These are phyloP conservation scores for Pythium sp. DNA, from an alignment of 352 stramenopile genomes.

Conservation along the genomic window DNA sequence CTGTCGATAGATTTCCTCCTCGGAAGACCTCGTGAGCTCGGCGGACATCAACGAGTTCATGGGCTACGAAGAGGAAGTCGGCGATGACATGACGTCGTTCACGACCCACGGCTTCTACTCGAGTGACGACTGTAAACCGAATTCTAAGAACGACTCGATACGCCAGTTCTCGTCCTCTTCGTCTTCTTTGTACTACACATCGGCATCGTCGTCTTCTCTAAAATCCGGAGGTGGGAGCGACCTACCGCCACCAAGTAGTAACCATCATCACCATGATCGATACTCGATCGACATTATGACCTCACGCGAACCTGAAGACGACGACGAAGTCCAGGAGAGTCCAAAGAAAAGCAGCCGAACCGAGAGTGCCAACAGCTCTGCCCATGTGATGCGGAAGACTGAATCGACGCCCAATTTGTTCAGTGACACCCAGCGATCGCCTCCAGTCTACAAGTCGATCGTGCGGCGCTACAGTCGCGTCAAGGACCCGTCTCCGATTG, in stretches of 20 bases:
- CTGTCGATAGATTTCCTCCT: constrained; percentile 17
- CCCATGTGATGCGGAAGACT: not conserved
- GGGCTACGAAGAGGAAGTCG: constrained; percentile 49
- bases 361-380: not conserved
- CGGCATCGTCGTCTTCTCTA: constrained; percentile 1
- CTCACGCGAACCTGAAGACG: constrained; percentile 17
- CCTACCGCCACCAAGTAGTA: not conserved
- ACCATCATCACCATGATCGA: constrained; percentile 4
- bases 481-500: constrained; percentile 10
- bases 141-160: constrained; percentile 3
- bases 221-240: not conserved
- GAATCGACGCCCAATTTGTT: constrained; percentile 14
- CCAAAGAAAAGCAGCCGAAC: not conserved
- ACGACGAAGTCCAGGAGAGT: constrained; percentile 11
- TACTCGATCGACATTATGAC: constrained; percentile 15
- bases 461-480: constrained; percentile 4
- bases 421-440: not conserved
- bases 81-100: constrained; percentile 41
- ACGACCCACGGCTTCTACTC: constrained; percentile 34
- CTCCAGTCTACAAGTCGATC: not conserved
- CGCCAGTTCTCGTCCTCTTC: constrained; percentile 10
- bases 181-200: constrained; percentile 10
- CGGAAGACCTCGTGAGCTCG: constrained; percentile 24
- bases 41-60: constrained; percentile 50
- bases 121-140: constrained; percentile 15